A percentile compares a stretch with the other conserved stretches of the same genome.
These are phyloP conservation scores for Trebouxia sp. DNA, from an alignment of 139 green algal genomes.

Conservation along the genomic window DNA sequence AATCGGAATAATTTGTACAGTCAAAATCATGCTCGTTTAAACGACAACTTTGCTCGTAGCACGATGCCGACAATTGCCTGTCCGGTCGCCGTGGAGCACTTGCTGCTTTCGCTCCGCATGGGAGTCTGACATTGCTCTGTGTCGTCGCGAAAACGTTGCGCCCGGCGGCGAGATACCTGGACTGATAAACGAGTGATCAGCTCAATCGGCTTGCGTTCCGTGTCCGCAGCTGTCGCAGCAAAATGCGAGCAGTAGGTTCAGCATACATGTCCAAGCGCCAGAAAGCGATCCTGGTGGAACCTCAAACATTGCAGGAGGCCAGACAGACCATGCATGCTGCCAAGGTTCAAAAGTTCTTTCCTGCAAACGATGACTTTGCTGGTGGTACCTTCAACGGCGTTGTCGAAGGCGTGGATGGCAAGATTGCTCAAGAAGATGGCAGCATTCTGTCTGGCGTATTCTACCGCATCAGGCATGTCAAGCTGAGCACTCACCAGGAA, in stretches of 20 bases:
- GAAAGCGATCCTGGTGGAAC: background rate
- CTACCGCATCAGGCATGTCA: background rate
- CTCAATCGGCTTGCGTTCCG: too few species aligned
- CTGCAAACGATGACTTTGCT: slow-evolving; percentile 8
- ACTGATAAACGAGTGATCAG: too few species aligned
- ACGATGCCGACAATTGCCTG: too few species aligned
- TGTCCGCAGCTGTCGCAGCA: too few species aligned
- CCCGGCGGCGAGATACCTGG: too few species aligned
- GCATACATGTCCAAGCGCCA: background rate
- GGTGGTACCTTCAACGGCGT: slow-evolving; percentile 3
- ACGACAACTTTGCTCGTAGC: too few species aligned
- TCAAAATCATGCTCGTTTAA: too few species aligned
- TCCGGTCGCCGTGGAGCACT: too few species aligned
- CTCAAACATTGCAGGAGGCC: background rate
- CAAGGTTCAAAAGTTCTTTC: slow-evolving; percentile 19
- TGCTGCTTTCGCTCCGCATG: too few species aligned
- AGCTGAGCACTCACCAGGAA: background rate
- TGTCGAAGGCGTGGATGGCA: background rate
- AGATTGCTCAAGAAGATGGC: slow-evolving; percentile 9
- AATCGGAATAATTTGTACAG: too few species aligned
- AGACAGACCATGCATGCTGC: slow-evolving; percentile 3
- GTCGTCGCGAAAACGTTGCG: too few species aligned
- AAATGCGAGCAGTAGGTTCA: background rate
- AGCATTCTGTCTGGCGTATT: background rate
- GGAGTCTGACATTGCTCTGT: too few species aligned